phyloP scores from a whole-genome alignment of 2,329 filamentous ascomycete species.

The Aspergillus sp. region DNA sequence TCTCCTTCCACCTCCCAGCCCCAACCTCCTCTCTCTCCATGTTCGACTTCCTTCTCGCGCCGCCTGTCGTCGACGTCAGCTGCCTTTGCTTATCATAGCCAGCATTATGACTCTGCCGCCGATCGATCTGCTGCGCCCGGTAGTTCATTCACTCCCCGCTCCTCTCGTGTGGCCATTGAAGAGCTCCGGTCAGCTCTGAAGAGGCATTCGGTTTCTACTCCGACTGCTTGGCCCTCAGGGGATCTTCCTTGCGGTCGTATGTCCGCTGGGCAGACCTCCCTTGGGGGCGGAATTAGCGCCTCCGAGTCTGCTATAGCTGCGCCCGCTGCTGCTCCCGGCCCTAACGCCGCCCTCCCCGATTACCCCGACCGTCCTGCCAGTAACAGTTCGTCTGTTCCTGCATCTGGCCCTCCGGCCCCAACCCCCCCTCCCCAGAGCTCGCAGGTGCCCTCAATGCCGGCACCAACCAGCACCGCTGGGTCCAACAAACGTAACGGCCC shows the following conservation, averaged over 20 bases:
- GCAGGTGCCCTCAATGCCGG: slow-evolving; percentile 30
- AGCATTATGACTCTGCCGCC: slow-evolving; percentile 32
- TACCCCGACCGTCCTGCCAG: slow-evolving; percentile 9
- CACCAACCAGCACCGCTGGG: slow-evolving; percentile 22
- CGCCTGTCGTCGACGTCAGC: slow-evolving; percentile 12
- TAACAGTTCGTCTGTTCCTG: slow-evolving; percentile 13
- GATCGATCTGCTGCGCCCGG: slow-evolving; percentile 21
- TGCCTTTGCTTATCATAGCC: slow-evolving; percentile 15
- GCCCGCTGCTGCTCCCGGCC: slow-evolving; percentile 11
- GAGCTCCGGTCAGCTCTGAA: slow-evolving; percentile 41
- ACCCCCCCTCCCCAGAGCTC: slow-evolving; percentile 10
- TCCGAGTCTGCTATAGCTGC: slow-evolving; percentile 20
- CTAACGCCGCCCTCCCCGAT: slow-evolving; percentile 16
- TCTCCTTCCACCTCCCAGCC: slow-evolving; percentile 21
- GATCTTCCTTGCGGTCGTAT: slow-evolving; percentile 35
- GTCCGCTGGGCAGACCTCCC: slow-evolving; percentile 35
- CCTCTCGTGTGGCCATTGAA: slow-evolving; percentile 40
- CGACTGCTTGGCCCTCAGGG: slow-evolving; percentile 34
- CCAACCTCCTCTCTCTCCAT: slow-evolving; percentile 13
- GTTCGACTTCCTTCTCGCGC: slow-evolving; percentile 12
- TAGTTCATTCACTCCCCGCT: slow-evolving; percentile 33
- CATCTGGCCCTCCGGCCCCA: slow-evolving; percentile 14
- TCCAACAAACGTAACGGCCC: slow-evolving; percentile 39
- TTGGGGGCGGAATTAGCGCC: slow-evolving; percentile 31
- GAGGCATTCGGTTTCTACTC: slow-evolving; percentile 37